phyloP scores from a whole-genome alignment of 225 moss, liverwort and hornwort genomes.

The Bryoerythrophyllum caledonicum region DNA sequence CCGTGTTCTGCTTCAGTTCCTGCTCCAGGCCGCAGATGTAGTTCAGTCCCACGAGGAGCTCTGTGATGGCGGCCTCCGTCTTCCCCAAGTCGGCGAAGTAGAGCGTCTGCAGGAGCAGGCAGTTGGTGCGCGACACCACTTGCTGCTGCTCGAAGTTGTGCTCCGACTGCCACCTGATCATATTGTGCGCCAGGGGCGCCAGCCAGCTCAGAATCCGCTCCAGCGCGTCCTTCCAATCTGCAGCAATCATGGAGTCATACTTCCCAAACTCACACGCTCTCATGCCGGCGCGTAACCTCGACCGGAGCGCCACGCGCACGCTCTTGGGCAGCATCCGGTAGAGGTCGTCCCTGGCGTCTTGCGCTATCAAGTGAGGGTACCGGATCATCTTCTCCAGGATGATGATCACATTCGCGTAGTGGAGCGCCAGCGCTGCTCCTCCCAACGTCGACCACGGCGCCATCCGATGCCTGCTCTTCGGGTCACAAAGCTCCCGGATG shows the following conservation, averaged over 20 bases:
- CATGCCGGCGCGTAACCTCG: constrained; percentile 49
- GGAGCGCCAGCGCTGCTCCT: constrained; percentile 90
- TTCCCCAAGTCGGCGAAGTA: constrained; percentile 89
- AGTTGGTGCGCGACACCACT: constrained; percentile 81
- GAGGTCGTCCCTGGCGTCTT: constrained; percentile 91
- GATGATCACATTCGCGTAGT: constrained; percentile 92
- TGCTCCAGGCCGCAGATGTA: constrained; percentile 96
- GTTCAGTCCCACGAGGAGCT: constrained; percentile 91
- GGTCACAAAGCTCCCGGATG: constrained; percentile 76
- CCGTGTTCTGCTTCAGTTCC: constrained; percentile 62
- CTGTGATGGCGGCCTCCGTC: constrained; percentile 93
- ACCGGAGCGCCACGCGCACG: constrained; percentile 76
- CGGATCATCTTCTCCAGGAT: constrained; percentile 95
- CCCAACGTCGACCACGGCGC: constrained; percentile 87
- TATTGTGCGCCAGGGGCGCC: constrained; percentile 92
- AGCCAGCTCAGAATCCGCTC: constrained; percentile 92
- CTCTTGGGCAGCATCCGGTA: constrained; percentile 93
- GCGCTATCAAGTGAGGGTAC: constrained; percentile 86
- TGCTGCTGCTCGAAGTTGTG: constrained; percentile 99
- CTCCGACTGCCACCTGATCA: constrained; percentile 99
- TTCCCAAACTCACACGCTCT: constrained; percentile 58
- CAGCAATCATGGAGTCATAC: constrained; percentile 84
- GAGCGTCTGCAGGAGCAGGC: constrained; percentile 87
- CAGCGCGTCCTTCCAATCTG: constrained; percentile 87
- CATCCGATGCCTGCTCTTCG: constrained; percentile 89